Base-by-base conservation (phyloP, 2,329 filamentous ascomycete genomes). In the Bipolaris cookei region DNA sequence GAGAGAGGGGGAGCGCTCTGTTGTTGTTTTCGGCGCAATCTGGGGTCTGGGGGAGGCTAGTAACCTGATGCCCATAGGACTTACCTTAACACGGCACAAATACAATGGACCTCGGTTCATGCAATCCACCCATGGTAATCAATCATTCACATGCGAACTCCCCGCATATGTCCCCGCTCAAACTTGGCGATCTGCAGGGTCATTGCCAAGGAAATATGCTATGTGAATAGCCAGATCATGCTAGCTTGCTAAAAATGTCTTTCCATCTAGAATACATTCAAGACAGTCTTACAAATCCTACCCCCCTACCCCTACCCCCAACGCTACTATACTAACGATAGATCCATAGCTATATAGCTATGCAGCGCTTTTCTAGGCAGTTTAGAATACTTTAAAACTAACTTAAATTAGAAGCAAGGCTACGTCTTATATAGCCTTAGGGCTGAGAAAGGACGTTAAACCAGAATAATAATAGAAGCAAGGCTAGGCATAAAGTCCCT, bases 1-100 rank as follows among this genome's bases (percentile, higher is more conserved):
- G 61, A 47, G 51, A 56, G 59, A 49, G 54, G 38, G 28, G 28
- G 28, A 30, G 10, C 28, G 28, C 43, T 38, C 49, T 54, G 50
- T 44, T 28, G 30, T 44, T 39, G 38, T 37, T 44, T 42, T 53
- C 20, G 28, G 35, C 8, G 28, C 28, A 30, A 18, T 37, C 13
- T 23, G 23, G 45, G 57, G 59, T 58, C 61, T 47, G 56, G 63
- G 45, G 63, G 16, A 32, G 25, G 53, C 59, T 57, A 54, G 51
- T 13, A 30, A 30, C 28, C 42, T 41, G n/a, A 38, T 45, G 49
- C 42, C 32, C 39, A 34, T 21, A 41, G 25, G 37, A 42, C 20
- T 42, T 47, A 16, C 34, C 20, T 37, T 47, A 13, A 14, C 34
- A 35, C 34, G 34, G n/a, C n/a, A 16, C 46, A 34, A 25, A n/a